Conservation (phyloP, 345 rosid species). For the Hibiscus trionum region DNA sequence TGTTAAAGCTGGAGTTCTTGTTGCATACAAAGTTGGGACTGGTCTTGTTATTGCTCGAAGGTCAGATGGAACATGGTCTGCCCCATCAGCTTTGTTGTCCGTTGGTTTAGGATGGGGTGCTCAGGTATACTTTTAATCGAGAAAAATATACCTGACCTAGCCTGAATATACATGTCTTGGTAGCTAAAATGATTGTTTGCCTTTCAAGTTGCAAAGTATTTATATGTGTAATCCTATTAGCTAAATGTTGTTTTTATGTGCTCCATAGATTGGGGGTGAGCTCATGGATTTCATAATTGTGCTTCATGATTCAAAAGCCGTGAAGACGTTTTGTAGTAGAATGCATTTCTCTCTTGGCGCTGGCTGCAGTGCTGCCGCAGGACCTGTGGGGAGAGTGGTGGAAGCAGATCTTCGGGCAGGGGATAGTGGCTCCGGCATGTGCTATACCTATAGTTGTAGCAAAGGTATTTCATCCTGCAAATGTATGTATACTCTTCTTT, state of each 20-base stretch:
- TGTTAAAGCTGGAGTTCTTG: slow-evolving; percentile 77
- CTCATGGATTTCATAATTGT: slow-evolving; percentile 90
- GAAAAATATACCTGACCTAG: neutral
- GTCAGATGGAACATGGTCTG: slow-evolving; percentile 94
- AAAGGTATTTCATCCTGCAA: slow-evolving; percentile 47
- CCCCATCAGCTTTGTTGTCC: slow-evolving; percentile 82
- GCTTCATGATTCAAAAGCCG: slow-evolving; percentile 84
- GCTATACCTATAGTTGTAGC: slow-evolving; percentile 77
- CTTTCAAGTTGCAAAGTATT: neutral
- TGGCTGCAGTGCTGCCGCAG: slow-evolving; percentile 97
- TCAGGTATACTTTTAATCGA: slow-evolving; percentile 43
- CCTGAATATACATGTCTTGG: neutral
- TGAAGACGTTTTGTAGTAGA: slow-evolving; percentile 91
- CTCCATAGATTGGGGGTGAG: slow-evolving; percentile 81
- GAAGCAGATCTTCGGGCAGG: slow-evolving; percentile 96
- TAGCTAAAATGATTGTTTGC: neutral
- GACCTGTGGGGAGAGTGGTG: slow-evolving; percentile 91
- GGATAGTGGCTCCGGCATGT: slow-evolving; percentile 70
- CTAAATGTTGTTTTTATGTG: neutral
- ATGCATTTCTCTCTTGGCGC: slow-evolving; percentile 97
- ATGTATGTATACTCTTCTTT: neutral
- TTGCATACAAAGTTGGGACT: slow-evolving; percentile 77
- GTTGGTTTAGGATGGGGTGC: slow-evolving; percentile 98
- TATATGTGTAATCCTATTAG: neutral
- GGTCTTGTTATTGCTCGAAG: slow-evolving; percentile 83